These are phyloP conservation scores for Babesia ovis DNA, from an alignment of 169 alveolate species.

Conservation along the genomic window DNA sequence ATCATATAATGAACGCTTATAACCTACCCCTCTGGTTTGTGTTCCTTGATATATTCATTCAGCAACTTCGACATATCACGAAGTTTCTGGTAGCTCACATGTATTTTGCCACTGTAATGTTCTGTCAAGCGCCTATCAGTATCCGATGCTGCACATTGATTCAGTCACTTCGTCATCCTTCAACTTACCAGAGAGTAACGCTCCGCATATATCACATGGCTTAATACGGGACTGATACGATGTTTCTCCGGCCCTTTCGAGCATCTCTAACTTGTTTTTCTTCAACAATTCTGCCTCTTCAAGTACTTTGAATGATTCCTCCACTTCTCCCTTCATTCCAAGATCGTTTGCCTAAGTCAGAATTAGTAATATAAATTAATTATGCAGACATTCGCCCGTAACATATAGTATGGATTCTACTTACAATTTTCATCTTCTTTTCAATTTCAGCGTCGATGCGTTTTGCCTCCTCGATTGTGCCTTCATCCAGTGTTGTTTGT, in stretches of 20 bases:
- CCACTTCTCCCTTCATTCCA: conserved; percentile 77
- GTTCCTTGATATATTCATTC: conserved; percentile 47
- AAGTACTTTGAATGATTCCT: conserved; percentile 72
- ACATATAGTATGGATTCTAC: not conserved
- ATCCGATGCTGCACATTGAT: conserved; percentile 67
- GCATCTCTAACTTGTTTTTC: conserved; percentile 72
- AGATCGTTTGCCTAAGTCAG: conserved; percentile 32
- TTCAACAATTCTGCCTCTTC: conserved; percentile 75
- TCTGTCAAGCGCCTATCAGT: conserved; percentile 79
- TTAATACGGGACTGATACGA: conserved; percentile 74
- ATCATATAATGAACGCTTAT: not conserved
- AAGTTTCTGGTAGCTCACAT: conserved; percentile 77
- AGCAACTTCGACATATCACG: conserved; percentile 70
- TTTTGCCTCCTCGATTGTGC: conserved; percentile 52
- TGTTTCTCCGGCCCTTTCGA: conserved; percentile 75
- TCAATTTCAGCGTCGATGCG: conserved; percentile 61
- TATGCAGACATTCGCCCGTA: not conserved
- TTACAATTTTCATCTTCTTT: conserved; percentile 52
- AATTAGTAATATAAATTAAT: too few relatives aligned
- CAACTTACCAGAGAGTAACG: conserved; percentile 74
- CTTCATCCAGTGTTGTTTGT: conserved; percentile 52
- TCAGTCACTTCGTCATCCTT: too few relatives aligned
- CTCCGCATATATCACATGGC: conserved; percentile 86
- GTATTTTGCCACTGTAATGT: conserved; percentile 82
- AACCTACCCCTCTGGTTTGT: conserved; percentile 26